Conservation (phyloP, 1,284 basidiomycete species). For the Lignosus rhinocerotis region DNA sequence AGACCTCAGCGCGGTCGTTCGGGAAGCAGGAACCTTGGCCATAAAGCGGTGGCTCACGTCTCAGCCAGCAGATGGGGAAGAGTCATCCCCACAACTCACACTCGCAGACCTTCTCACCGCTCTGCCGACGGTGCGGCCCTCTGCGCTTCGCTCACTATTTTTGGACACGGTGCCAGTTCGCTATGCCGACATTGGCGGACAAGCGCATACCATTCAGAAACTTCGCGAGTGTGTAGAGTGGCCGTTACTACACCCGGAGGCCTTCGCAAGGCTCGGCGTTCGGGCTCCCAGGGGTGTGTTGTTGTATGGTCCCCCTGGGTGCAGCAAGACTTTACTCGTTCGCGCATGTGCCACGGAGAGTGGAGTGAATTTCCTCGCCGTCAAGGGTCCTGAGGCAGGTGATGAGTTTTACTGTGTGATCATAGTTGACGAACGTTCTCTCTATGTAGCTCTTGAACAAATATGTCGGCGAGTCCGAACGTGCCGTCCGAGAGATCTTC, state of each 20-base stretch:
- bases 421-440: not conserved
- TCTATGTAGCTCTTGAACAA: slow-evolving; percentile 82
- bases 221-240: slow-evolving; percentile 91
- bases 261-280: slow-evolving; percentile 88
- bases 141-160: slow-evolving; percentile 92
- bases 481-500: slow-evolving; percentile 93
- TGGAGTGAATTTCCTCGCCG: slow-evolving; percentile 96
- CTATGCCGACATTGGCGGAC: slow-evolving; percentile 92
- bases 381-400: slow-evolving; percentile 93
- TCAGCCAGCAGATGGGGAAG: slow-evolving; percentile 17
- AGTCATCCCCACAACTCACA: slow-evolving; percentile 47
- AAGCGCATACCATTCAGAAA: slow-evolving; percentile 76
- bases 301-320: slow-evolving; percentile 96
- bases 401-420: not conserved
- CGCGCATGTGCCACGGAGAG: slow-evolving; percentile 94
- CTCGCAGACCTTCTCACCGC: slow-evolving; percentile 70
- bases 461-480: slow-evolving; percentile 96
- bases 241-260: slow-evolving; percentile 86
- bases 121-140: slow-evolving; percentile 83
- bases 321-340: slow-evolving; percentile 95
- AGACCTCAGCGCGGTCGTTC: slow-evolving; percentile 88
- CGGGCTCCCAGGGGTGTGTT: slow-evolving; percentile 88
- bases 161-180: slow-evolving; percentile 82
- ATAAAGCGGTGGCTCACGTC: slow-evolving; percentile 79
- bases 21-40: slow-evolving; percentile 89